Evolutionary conservation across 139 green algal genomes (phyloP), one percentile per base, ranked within the genome.

Genomic region (Auxenochlorella pyrenoidosa): DNA sequence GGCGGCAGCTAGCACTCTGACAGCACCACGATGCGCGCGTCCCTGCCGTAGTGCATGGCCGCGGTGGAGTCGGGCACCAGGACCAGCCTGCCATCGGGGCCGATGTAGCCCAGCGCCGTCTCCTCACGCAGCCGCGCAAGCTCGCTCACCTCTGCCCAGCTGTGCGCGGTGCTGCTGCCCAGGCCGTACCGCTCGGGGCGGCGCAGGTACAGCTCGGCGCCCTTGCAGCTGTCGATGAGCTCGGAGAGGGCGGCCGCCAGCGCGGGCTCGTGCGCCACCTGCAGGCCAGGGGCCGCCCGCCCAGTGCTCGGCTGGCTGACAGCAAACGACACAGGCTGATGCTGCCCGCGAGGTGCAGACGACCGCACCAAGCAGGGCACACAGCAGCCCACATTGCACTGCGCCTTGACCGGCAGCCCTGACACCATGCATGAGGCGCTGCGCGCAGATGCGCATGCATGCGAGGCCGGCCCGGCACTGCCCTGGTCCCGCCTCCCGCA

Each of bases 151-250:
- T 90, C 41, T 51, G 38, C 77, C 21, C 43, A 86, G 75, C 77
- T 70, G 59, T 58, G 75, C 60, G n/a, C 75, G 86, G 18, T 40
- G 34, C 70, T 47, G n/a, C n/a, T 44, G 38, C 59, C 47, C 28
- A 89, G 79, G 47, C 86, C 79, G 66, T 87, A 85, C 38, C 72
- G 86, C 86, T 89, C 86, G 3, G 86, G 86, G 0, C 86, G 79
- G 30, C 86, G 86, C 51, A 89, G 86, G 54, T 89, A 86, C 59
- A 89, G 83, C 86, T 89, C 86, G 44, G 76, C 60, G 38, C 79
- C 78, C 78, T 41, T 36, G 30, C 22, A 70, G 51, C 30, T 82
- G 63, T 89, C 85, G 10, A 86, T 80, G n/a, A 89, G 86, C 79
- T 89, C 86, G 8, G 78, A 87, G 0, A 89, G 79, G 28, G 80